Evolutionary conservation across 495 filamentous ascomycete genomes (phyloP), one percentile per base, ranked within the genome.

Genomic region (Pseudevernia furfuracea): DNA sequence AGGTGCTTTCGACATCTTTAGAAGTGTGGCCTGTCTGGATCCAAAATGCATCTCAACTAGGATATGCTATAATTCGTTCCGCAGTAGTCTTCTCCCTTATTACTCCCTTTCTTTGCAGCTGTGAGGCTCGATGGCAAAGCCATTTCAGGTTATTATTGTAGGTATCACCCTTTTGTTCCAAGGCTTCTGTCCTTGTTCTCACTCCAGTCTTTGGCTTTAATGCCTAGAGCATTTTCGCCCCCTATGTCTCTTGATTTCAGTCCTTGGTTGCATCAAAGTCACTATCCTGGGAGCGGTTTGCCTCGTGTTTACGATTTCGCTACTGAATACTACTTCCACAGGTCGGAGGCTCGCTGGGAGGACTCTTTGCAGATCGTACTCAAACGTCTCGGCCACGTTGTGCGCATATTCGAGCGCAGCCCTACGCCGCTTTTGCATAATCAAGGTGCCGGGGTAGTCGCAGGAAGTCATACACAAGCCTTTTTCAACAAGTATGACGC

Each of bases 361-460:
- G 79, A 11, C 74, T 81, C 11, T 73, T 79, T 17, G 70, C 73
- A 0, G 81, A 73, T 82, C 28, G 77, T 79, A n/a, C 72, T 84
- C 30, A 78, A 78, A 59, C 70, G 74, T 0, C 76, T 82, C 11
- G 77, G 78, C 19, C 76, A 82, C 70, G 68, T 77, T 66, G 79
- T 80, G 37, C 78, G 74, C 2, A 81, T 86, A 56, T 76, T 85
- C 21, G 82, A 86, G 67, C 77, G 81, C 25, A 80, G 77, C 49
- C 71, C 76, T 0, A 71, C 69, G 1, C 70, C 78, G 1, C 66
- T 81, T 12, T 75, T 83, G 1, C 76, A 82, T 57, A 78, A 82
- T 67, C 80, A 84, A 72, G 83, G 82, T 21, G 83, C 83, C 9
- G 82, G 83, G 3, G 81, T 86, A 38, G 78, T 81, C 0, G 77